Evolutionary conservation across 257 asterid genomes (phyloP).

Genomic region (Sherardia arvensis): DNA sequence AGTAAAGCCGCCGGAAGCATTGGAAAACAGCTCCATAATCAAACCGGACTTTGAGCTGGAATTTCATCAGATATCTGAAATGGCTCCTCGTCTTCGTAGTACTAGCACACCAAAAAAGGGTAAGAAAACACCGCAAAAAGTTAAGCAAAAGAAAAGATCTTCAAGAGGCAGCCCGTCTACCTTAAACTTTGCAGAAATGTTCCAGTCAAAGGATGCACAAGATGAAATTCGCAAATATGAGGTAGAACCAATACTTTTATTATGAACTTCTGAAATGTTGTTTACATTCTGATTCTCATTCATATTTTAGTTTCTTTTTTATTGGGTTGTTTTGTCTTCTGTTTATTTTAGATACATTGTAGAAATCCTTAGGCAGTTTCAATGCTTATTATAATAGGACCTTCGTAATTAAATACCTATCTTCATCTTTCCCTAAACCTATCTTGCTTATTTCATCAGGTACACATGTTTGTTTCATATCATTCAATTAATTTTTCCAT

Average conservation of each 20-base stretch:
- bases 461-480: neutral
- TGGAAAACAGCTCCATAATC: constrained; percentile 20
- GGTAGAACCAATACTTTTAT: constrained; percentile 29
- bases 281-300: neutral
- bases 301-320: neutral
- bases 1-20: constrained; percentile 26
- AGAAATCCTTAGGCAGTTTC: neutral
- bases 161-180: constrained; percentile 40
- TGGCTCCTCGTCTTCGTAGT: constrained; percentile 52
- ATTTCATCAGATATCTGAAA: constrained; percentile 42
- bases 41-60: constrained; percentile 24
- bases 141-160: constrained; percentile 35
- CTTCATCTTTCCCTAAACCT: neutral
- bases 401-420: neutral
- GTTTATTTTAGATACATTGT: neutral
- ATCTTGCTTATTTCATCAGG: neutral
- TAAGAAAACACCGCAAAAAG: constrained; percentile 38
- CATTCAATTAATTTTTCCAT: neutral
- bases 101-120: constrained; percentile 52
- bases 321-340: neutral
- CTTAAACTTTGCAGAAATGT: constrained; percentile 50
- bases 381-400: neutral
- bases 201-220: constrained; percentile 55
- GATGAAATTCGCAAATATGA: constrained; percentile 58
- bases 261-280: neutral